Percentiles rank a stretch among this genome's conserved stretches.
Conservation (phyloP, 2,329 filamentous ascomycete genomes). For the Fusarium concolor region DNA sequence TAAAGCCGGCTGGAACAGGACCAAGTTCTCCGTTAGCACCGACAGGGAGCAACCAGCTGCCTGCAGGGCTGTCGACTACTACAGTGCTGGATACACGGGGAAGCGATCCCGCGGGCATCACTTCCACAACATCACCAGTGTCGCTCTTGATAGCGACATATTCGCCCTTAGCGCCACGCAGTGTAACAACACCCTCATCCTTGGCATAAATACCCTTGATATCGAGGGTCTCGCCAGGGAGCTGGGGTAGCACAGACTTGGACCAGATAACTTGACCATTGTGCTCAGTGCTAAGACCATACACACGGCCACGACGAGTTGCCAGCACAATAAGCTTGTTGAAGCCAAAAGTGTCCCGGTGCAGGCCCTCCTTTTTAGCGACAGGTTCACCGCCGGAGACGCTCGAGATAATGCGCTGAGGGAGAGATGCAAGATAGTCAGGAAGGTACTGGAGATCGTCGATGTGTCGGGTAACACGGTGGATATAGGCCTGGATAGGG, state of each 20-base stretch:
- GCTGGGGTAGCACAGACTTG: constrained; percentile 69
- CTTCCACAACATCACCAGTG: constrained; percentile 64
- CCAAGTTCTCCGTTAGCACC: constrained; percentile 61
- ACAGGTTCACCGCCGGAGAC: constrained; percentile 68
- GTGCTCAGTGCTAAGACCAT: constrained; percentile 81
- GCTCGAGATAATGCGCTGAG: constrained; percentile 73
- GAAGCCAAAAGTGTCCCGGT: constrained; percentile 85
- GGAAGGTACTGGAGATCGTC: constrained; percentile 83
- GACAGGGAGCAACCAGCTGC: constrained; percentile 66
- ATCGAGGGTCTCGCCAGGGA: constrained; percentile 68
- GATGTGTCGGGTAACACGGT: constrained; percentile 85
- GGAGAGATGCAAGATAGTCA: constrained; percentile 76
- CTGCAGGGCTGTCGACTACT: constrained; percentile 63
- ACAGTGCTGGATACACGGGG: constrained; percentile 56
- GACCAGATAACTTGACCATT: constrained; percentile 83
- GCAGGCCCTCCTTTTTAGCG: constrained; percentile 60
- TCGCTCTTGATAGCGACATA: constrained; percentile 66
- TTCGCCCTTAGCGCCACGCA: constrained; percentile 72
- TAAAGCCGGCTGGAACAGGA: constrained; percentile 58
- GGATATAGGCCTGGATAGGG: constrained; percentile 82
- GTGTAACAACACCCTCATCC: constrained; percentile 66
- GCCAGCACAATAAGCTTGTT: constrained; percentile 86
- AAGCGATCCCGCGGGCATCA: constrained; percentile 51
- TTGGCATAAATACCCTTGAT: constrained; percentile 75
- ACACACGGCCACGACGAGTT: constrained; percentile 81